These are phyloP conservation scores for Alternaria conjuncta DNA, from an alignment of 2,329 filamentous ascomycete genomes.

Conservation along the genomic window DNA sequence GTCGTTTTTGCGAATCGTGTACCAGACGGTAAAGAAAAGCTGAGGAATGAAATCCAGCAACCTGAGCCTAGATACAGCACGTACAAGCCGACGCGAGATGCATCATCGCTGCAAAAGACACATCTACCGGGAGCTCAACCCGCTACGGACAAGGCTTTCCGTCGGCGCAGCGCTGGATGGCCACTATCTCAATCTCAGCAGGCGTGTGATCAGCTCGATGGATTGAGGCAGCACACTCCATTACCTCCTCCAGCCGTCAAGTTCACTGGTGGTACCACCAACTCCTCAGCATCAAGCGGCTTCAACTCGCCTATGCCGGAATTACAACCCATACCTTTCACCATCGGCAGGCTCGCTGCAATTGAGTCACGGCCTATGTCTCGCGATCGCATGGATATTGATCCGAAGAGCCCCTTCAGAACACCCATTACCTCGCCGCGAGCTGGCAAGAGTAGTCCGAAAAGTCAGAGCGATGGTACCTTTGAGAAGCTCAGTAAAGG, in stretches of 20 bases:
- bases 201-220: conserved; percentile 35
- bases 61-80: conserved; percentile 86
- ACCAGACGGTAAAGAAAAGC: conserved; percentile 90
- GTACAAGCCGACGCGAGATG: conserved; percentile 72
- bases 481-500: conserved; percentile 75
- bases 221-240: conserved; percentile 29
- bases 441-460: conserved; percentile 23
- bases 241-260: conserved; percentile 41
- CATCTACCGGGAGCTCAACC: conserved; percentile 30
- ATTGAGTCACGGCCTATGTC: conserved; percentile 42
- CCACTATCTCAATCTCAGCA: conserved; percentile 37
- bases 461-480: conserved; percentile 25
- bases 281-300: conserved; percentile 27
- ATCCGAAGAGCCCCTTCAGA: conserved; percentile 32
- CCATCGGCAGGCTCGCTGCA: conserved; percentile 41
- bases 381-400: conserved; percentile 42
- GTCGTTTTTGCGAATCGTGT: conserved; percentile 97
- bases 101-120: conserved; percentile 27
- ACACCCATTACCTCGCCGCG: conserved; percentile 29
- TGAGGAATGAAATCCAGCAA: conserved; percentile 86
- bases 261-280: conserved; percentile 37
- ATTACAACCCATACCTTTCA: conserved; percentile 62
- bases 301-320: conserved; percentile 36
- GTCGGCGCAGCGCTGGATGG: conserved; percentile 43
- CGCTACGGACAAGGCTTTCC: conserved; percentile 33